phyloP scores from a whole-genome alignment of 1,284 basidiomycete genomes.

The Ustilago bromivora region DNA sequence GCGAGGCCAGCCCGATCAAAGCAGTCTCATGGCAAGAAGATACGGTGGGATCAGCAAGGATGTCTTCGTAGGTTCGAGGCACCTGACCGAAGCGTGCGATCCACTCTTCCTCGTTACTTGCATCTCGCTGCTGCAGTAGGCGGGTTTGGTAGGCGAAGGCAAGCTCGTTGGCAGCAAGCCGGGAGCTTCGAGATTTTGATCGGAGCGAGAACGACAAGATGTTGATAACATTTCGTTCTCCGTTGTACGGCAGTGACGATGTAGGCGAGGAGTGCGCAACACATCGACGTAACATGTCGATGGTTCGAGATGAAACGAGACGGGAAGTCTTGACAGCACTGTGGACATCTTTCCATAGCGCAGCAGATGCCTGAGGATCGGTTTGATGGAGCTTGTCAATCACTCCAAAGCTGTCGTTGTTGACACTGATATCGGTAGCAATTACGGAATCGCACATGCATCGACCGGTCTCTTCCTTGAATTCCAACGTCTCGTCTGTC shows the following conservation, averaged over 20 bases:
- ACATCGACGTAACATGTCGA: constrained; percentile 35
- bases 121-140: constrained; percentile 26
- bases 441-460: constrained; percentile 2
- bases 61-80: constrained; percentile 21
- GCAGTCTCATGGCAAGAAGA: constrained; percentile 46
- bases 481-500: background rate
- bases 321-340: constrained; percentile 21
- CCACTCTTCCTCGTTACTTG: constrained; percentile 33
- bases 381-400: background rate
- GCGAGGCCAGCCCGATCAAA: constrained; percentile 39
- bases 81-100: constrained; percentile 22
- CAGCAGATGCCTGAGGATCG: constrained; percentile 10
- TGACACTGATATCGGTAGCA: background rate
- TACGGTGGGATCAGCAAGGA: constrained; percentile 17
- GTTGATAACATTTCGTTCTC: constrained; percentile 24
- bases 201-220: constrained; percentile 27
- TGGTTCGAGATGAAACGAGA: constrained; percentile 15
- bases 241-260: constrained; percentile 16
- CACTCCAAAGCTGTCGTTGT: background rate
- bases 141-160: constrained; percentile 31
- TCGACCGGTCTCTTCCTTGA: background rate
- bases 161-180: constrained; percentile 40
- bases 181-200: constrained; percentile 16
- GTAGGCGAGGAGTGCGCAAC: constrained; percentile 22
- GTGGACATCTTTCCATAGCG: constrained; percentile 30